Conservation (phyloP, 345 rosid species). For the Arabidopsis suecica region DNA sequence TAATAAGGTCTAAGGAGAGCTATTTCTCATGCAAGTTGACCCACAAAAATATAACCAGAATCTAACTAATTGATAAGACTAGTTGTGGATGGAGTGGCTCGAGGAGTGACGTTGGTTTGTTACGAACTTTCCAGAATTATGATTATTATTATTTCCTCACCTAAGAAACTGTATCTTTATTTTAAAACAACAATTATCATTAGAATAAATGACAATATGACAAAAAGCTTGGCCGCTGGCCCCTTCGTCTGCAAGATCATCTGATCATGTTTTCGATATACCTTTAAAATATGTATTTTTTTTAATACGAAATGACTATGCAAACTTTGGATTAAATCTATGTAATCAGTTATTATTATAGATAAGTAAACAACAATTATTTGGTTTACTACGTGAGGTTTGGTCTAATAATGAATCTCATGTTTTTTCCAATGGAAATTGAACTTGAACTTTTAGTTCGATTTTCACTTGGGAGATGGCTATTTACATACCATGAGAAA, state of each 20-base stretch:
- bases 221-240: constrained; percentile 16
- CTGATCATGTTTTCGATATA: constrained; percentile 38
- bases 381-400: not conserved
- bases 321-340: not conserved
- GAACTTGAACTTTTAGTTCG: too few species aligned
- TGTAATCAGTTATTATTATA: not conserved
- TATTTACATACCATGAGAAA: too few species aligned
- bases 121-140: constrained; percentile 34
- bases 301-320: not conserved
- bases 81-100: constrained; percentile 64
- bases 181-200: not conserved
- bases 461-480: too few species aligned
- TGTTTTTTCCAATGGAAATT: too few species aligned
- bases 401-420: too few species aligned
- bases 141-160: not conserved
- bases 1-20: not conserved
- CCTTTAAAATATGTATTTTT: constrained; percentile 48
- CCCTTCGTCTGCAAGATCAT: constrained; percentile 8
- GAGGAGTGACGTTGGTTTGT: constrained; percentile 56
- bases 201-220: not conserved
- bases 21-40: constrained; percentile 47
- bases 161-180: constrained; percentile 7
- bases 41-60: constrained; percentile 42
- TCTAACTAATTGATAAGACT: constrained; percentile 44
- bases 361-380: not conserved